A percentile compares a stretch with the other conserved stretches of the same genome.
Conservation (phyloP, 1,284 basidiomycete genomes). For the Anthracocystis panici-leucophaei region DNA sequence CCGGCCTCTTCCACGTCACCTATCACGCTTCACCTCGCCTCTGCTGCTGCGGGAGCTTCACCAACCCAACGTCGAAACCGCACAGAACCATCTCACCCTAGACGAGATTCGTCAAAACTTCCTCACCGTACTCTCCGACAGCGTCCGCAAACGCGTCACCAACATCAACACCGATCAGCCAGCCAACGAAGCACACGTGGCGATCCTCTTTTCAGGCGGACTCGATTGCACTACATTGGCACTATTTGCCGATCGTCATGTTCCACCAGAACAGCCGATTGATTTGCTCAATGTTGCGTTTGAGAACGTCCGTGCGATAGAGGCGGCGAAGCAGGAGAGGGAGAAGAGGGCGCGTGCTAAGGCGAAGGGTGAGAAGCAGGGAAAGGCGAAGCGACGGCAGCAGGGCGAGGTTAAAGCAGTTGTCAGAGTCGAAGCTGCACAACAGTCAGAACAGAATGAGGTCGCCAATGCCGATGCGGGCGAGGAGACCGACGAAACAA, state of each 20-base stretch:
- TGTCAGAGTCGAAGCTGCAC: not conserved
- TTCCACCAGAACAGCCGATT: slow-evolving; percentile 77
- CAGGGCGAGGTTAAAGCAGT: not conserved
- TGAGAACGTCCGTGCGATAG: slow-evolving; percentile 82
- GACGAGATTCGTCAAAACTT: slow-evolving; percentile 58
- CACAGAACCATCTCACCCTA: not conserved
- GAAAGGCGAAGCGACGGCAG: slow-evolving; percentile 5
- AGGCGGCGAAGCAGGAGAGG: slow-evolving; percentile 57
- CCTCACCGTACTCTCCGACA: slow-evolving; percentile 67
- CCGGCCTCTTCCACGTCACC: slow-evolving; percentile 1
- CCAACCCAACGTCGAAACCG: not conserved
- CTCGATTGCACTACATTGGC: slow-evolving; percentile 91
- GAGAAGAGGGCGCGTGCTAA: slow-evolving; percentile 43
- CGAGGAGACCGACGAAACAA: not conserved
- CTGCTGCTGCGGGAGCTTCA: slow-evolving; percentile 35
- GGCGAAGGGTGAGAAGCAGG: slow-evolving; percentile 1
- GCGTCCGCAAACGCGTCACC: slow-evolving; percentile 71
- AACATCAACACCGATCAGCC: slow-evolving; percentile 68
- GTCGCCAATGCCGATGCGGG: not conserved
- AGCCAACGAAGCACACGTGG: slow-evolving; percentile 73
- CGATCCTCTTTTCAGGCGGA: slow-evolving; percentile 93
- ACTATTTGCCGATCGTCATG: slow-evolving; percentile 76
- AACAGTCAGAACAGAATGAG: not conserved
- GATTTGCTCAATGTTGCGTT: slow-evolving; percentile 97
- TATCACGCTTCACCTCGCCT: slow-evolving; percentile 15